Percentiles rank a stretch among this genome's conserved stretches.
Evolutionary conservation across 2,329 filamentous ascomycete species (phyloP).

Genomic region (Xylaria sp.): DNA sequence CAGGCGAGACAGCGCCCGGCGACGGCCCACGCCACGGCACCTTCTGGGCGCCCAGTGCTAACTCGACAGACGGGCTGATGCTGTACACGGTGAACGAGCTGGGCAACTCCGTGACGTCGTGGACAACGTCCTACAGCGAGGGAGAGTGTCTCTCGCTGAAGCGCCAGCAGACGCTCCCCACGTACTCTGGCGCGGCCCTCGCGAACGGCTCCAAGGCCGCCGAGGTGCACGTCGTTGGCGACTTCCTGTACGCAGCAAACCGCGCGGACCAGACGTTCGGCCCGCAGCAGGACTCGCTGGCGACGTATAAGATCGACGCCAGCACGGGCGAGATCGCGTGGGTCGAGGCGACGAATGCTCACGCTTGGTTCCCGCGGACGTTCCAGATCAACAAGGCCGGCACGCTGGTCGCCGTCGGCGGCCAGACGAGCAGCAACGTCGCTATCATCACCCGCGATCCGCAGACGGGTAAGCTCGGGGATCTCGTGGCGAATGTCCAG

Average conservation of each 20-base stretch:
- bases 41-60: constrained; percentile 57
- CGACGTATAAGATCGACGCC: constrained; percentile 60
- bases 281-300: constrained; percentile 65
- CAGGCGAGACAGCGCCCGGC: constrained; percentile 56
- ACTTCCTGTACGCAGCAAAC: constrained; percentile 71
- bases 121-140: constrained; percentile 59
- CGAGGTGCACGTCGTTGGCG: constrained; percentile 64
- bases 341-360: constrained; percentile 65
- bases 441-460: constrained; percentile 67
- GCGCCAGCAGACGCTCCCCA: constrained; percentile 58
- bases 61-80: constrained; percentile 45
- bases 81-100: constrained; percentile 62
- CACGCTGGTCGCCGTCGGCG: constrained; percentile 69
- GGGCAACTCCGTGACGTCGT: constrained; percentile 61
- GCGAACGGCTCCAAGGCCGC: constrained; percentile 63
- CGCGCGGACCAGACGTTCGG: constrained; percentile 69
- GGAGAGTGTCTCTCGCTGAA: constrained; percentile 59
- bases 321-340: constrained; percentile 62
- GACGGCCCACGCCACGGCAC: constrained; percentile 65
- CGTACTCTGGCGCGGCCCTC: constrained; percentile 57
- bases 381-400: constrained; percentile 71
- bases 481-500: constrained; percentile 55
- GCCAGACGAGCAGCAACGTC: constrained; percentile 69
- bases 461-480: constrained; percentile 65
- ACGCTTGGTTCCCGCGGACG: constrained; percentile 70